These are phyloP conservation scores for Abortiporus biennis DNA, from an alignment of 1,284 basidiomycete species.

Conservation along the genomic window DNA sequence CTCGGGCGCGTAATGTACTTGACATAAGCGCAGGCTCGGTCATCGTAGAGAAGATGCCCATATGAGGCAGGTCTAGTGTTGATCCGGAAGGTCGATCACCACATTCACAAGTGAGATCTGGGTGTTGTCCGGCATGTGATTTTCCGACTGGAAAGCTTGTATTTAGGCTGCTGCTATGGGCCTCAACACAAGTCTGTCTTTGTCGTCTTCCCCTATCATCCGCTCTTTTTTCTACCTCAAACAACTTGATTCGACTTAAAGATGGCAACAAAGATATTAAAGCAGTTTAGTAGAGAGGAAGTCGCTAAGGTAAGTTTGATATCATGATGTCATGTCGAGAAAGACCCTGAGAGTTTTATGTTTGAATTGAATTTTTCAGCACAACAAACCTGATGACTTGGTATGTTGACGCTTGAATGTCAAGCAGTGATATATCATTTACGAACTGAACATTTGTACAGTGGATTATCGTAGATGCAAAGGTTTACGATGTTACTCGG, in stretches of 20 bases:
- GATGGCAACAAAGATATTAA: slow-evolving; percentile 39
- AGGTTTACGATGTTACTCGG: slow-evolving; percentile 76
- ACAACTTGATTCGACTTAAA: background rate
- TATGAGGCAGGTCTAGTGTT: too few relatives aligned
- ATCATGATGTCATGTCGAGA: background rate
- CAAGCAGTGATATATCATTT: slow-evolving; percentile 7
- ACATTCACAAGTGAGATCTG: background rate
- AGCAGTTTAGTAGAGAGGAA: slow-evolving; percentile 45
- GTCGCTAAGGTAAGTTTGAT: slow-evolving; percentile 41
- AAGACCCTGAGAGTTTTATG: background rate
- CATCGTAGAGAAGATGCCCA: too few relatives aligned
- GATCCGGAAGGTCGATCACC: slow-evolving; percentile 1
- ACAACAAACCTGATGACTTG: slow-evolving; percentile 60
- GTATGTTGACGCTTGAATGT: slow-evolving; percentile 20
- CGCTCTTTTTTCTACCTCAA: background rate
- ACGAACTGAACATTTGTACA: slow-evolving; percentile 19
- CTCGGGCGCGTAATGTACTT: too few relatives aligned
- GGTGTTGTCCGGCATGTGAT: slow-evolving; percentile 2
- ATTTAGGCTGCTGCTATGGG: background rate
- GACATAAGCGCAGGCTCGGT: too few relatives aligned
- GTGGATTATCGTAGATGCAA: slow-evolving; percentile 83
- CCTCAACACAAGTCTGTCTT: background rate
- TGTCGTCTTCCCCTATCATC: slow-evolving; percentile 1
- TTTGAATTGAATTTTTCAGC: too few relatives aligned
- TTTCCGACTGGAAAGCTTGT: background rate